Conservation (phyloP, 208 protist genomes). For the Borovskyia barvae region DNA sequence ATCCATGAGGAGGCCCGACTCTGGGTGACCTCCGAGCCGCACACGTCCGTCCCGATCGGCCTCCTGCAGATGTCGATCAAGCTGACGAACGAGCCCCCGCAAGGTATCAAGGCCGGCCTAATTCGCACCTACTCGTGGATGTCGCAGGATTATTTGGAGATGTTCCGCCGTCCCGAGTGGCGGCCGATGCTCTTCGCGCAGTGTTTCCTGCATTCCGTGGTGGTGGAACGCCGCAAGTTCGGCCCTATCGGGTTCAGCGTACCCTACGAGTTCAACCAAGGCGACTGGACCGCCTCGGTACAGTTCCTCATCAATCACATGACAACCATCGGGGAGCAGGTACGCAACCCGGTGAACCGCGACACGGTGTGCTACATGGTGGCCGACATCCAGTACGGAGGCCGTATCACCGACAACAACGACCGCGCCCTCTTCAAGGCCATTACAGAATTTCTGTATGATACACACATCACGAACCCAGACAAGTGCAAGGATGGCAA, state of each 20-base stretch:
- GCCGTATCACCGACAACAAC: constrained; percentile 98
- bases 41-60: constrained; percentile 93
- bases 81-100: constrained; percentile 97
- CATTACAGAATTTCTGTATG: constrained; percentile 95
- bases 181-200: constrained; percentile 95
- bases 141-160: constrained; percentile 96
- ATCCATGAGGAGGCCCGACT: constrained; percentile 94
- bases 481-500: constrained; percentile 85
- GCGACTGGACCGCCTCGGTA: constrained; percentile 96
- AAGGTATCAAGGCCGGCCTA: constrained; percentile 96
- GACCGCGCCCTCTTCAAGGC: constrained; percentile 98
- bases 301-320: constrained; percentile 98
- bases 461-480: constrained; percentile 85
- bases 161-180: constrained; percentile 96
- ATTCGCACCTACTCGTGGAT: constrained; percentile 95
- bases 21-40: constrained; percentile 96
- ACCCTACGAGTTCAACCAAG: constrained; percentile 98
- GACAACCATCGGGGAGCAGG: constrained; percentile 93
- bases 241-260: constrained; percentile 98
- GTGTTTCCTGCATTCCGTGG: constrained; percentile 97
- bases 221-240: constrained; percentile 98
- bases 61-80: constrained; percentile 98
- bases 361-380: constrained; percentile 98
- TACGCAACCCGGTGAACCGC: constrained; percentile 92
- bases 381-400: constrained; percentile 98